A percentile compares a stretch with the other conserved stretches of the same genome.
Conservation (phyloP, 169 alveolate genomes). For the Cryptosporidium andersoni region DNA sequence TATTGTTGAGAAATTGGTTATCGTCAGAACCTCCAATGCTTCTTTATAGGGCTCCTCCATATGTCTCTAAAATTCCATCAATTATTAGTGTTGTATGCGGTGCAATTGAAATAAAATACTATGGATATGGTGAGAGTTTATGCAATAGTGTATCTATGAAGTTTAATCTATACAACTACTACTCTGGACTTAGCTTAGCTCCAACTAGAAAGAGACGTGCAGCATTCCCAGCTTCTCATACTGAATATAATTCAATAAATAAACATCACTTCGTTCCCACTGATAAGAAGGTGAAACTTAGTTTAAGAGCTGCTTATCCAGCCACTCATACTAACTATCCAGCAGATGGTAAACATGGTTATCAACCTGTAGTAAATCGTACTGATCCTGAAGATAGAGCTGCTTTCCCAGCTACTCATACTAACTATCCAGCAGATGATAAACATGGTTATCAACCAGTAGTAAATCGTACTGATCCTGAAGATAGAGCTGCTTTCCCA, state of each 20-base stretch:
- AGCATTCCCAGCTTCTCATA: constrained; percentile 69
- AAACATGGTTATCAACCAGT: background rate
- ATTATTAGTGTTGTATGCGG: constrained; percentile 46
- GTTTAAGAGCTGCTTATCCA: constrained; percentile 17
- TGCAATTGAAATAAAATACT: constrained; percentile 5
- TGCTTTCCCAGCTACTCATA: constrained; percentile 8
- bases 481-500: constrained; percentile 59
- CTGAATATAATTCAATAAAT: constrained; percentile 33
- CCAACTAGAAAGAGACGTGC: constrained; percentile 68
- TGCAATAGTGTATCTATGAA: constrained; percentile 1
- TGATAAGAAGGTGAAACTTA: background rate
- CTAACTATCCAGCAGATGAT: background rate
- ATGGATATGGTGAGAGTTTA: background rate
- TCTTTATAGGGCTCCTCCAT: constrained; percentile 43
- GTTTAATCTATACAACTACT: constrained; percentile 39
- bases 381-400: background rate
- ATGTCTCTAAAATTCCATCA: constrained; percentile 32
- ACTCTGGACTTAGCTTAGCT: constrained; percentile 59
- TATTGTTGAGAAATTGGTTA: constrained; percentile 38
- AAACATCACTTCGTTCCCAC: constrained; percentile 1
- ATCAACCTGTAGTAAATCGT: background rate
- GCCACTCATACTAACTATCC: constrained; percentile 21
- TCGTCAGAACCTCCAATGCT: constrained; percentile 58
- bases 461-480: background rate
- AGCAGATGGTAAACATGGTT: constrained; percentile 7